Conservation (phyloP, 768 basidiomycete genomes). For the Russula dissimulans region DNA sequence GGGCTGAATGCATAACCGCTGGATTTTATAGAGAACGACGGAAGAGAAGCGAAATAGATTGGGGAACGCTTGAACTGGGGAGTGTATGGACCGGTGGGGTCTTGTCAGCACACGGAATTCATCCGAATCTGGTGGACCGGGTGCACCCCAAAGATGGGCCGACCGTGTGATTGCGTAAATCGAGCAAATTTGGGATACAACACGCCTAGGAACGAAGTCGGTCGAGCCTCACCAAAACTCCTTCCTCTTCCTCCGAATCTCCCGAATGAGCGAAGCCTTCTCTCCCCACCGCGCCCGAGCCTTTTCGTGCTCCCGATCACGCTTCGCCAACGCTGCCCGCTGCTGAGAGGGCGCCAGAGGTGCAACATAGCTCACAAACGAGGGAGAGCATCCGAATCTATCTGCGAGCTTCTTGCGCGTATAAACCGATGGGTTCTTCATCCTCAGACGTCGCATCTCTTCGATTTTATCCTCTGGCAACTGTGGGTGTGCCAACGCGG, state of each 20-base stretch:
- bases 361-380: slow-evolving; percentile 58
- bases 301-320: slow-evolving; percentile 40
- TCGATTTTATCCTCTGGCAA: slow-evolving; percentile 44
- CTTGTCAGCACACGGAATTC: slow-evolving; percentile 9
- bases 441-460: slow-evolving; percentile 50
- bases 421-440: slow-evolving; percentile 46
- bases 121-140: neutral
- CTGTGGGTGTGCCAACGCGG: slow-evolving; percentile 28
- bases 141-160: neutral
- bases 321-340: slow-evolving; percentile 32
- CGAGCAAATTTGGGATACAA: neutral
- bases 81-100: slow-evolving; percentile 1
- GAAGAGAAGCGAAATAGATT: neutral
- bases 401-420: slow-evolving; percentile 61
- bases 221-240: slow-evolving; percentile 51
- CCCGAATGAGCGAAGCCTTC: slow-evolving; percentile 48
- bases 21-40: slow-evolving; percentile 1
- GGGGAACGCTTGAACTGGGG: slow-evolving; percentile 5
- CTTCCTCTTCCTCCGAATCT: slow-evolving; percentile 58
- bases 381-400: slow-evolving; percentile 63
- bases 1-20: neutral
- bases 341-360: slow-evolving; percentile 46
- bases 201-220: neutral
- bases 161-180: slow-evolving; percentile 4
- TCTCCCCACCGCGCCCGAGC: slow-evolving; percentile 61